These are phyloP conservation scores for Pholiota microspora DNA, from an alignment of 768 basidiomycete species.

Conservation along the genomic window DNA sequence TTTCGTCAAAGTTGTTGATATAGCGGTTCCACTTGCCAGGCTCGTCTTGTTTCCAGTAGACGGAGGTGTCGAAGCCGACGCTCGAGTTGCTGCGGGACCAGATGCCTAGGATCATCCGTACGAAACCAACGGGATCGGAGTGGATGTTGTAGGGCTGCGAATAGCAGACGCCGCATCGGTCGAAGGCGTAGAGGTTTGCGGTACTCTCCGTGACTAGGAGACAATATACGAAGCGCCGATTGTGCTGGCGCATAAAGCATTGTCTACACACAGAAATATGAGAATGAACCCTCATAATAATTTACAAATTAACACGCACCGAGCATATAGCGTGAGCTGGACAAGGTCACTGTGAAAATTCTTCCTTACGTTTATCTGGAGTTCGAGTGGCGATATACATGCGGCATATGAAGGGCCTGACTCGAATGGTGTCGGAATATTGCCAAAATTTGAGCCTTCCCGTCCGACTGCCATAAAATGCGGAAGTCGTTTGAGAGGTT, in stretches of 20 bases:
- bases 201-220: conserved; percentile 13
- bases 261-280: conserved; percentile 2
- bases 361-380: conserved; percentile 1
- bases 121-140: conserved; percentile 11
- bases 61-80: conserved; percentile 21
- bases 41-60: conserved; percentile 15
- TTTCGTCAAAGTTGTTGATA: not conserved
- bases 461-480: not conserved
- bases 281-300: too few relatives aligned
- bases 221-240: conserved; percentile 19
- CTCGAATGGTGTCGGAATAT: not conserved
- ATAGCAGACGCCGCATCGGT: conserved; percentile 17
- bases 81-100: conserved; percentile 11
- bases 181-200: conserved; percentile 16
- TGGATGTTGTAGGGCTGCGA: conserved; percentile 19
- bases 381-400: conserved; percentile 9
- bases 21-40: not conserved
- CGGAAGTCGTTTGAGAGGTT: not conserved
- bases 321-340: conserved; percentile 18
- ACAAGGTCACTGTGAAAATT: not conserved
- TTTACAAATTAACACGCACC: conserved; percentile 1
- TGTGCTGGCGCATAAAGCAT: conserved; percentile 19
- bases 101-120: conserved; percentile 21
- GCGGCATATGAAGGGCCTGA: not conserved
- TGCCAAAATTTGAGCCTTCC: conserved; percentile 1